Evolutionary conservation across 2,329 filamentous ascomycete species (phyloP).

Genomic region (Hymenoscyphus albidus): DNA sequence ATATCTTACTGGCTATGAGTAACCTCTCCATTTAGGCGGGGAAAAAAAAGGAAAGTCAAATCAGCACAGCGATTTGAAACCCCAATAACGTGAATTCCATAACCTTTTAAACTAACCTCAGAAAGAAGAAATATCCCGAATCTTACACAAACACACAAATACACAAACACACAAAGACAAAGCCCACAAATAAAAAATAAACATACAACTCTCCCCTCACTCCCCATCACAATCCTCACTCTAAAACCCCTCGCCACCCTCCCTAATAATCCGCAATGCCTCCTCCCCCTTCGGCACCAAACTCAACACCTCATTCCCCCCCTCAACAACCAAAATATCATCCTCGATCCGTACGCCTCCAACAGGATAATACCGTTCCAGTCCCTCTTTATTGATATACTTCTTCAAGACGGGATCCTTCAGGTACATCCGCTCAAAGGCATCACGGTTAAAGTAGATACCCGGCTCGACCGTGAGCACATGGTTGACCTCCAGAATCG

Average conservation of each 20-base stretch:
- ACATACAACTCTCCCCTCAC: no score
- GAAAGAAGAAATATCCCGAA: no score
- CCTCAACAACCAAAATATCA: constrained; percentile 74
- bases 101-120: no score
- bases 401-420: constrained; percentile 53
- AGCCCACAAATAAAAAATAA: constrained; percentile 20
- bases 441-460: constrained; percentile 71
- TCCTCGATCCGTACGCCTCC: constrained; percentile 94
- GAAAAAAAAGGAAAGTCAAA: no score
- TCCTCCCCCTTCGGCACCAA: constrained; percentile 72
- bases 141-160: no score
- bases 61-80: no score
- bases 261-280: constrained; percentile 57
- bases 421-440: constrained; percentile 67
- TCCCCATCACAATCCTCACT: constrained; percentile 10
- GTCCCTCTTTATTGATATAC: constrained; percentile 61
- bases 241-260: constrained; percentile 6
- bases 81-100: no score
- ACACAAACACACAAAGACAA: no score
- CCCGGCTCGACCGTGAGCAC: constrained; percentile 79
- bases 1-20: no score
- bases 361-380: constrained; percentile 69
- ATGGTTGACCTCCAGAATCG: constrained; percentile 56
- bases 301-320: constrained; percentile 81
- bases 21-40: no score